Percentiles rank a stretch among this genome's conserved stretches.
Conservation (phyloP, 345 rosid species). For the Populus euphratica region DNA sequence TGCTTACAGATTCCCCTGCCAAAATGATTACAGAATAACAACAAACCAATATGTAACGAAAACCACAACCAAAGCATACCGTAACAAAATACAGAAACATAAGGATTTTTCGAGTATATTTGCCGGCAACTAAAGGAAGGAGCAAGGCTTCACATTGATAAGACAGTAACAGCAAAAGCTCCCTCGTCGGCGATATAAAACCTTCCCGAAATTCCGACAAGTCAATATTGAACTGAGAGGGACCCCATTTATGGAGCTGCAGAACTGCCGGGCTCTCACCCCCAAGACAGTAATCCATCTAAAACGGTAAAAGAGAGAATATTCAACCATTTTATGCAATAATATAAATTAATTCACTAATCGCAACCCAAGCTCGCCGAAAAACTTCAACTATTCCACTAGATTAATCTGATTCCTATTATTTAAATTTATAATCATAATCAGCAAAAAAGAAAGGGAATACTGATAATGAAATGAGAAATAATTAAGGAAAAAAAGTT, state of each 20-base stretch:
- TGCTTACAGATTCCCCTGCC: conserved; percentile 41
- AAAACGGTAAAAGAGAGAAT: not conserved
- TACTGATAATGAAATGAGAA: not conserved
- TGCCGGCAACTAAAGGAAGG: conserved; percentile 69
- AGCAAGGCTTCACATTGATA: conserved; percentile 64
- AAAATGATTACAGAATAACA: conserved; percentile 13
- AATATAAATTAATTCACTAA: not conserved
- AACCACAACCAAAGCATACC: conserved; percentile 1
- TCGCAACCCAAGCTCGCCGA: not conserved
- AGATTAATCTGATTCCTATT: no score
- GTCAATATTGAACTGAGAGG: conserved; percentile 49
- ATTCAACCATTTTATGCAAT: not conserved
- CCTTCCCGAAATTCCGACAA: conserved; percentile 83
- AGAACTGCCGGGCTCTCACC: conserved; percentile 51
- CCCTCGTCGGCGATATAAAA: conserved; percentile 83
- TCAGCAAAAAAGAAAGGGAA: no score
- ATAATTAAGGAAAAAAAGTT: not conserved
- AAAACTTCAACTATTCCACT: not conserved
- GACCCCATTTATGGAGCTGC: conserved; percentile 79
- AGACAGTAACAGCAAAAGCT: conserved; percentile 59
- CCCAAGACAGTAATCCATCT: conserved; percentile 49
- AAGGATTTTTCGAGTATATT: conserved; percentile 11
- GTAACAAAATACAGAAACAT: not conserved
- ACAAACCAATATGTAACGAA: conserved; percentile 1
- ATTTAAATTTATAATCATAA: not conserved